Evolutionary conservation across 2,329 filamentous ascomycete species (phyloP).

Genomic region (Trichoderma guizhouense): DNA sequence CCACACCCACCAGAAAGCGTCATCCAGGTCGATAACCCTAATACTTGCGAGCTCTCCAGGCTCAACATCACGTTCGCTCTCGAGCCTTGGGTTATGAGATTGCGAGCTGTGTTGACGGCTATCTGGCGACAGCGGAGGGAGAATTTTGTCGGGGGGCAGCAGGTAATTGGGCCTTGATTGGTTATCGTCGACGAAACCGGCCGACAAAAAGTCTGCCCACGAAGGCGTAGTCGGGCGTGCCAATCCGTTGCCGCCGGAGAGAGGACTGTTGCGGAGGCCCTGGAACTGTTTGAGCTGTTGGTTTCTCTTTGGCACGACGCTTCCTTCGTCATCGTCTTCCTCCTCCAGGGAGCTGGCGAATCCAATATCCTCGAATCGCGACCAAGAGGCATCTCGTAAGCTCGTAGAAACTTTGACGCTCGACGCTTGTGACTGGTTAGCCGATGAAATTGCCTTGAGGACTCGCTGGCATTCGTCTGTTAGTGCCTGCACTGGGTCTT

Average conservation of each 20-base stretch:
- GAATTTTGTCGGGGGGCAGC: conserved; percentile 84
- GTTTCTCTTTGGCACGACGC: conserved; percentile 38
- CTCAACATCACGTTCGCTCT: conserved; percentile 67
- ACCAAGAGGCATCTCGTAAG: conserved; percentile 87
- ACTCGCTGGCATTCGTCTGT: conserved; percentile 94
- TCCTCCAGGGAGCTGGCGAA: conserved; percentile 76
- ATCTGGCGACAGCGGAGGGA: conserved; percentile 72
- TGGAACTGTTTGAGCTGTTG: conserved; percentile 26
- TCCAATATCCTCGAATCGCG: conserved; percentile 90
- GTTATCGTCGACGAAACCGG: conserved; percentile 81
- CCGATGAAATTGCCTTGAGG: conserved; percentile 79
- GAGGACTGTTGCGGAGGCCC: conserved; percentile 62
- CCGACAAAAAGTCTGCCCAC: conserved; percentile 96
- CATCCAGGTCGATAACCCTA: conserved; percentile 78
- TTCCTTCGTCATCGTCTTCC: conserved; percentile 62
- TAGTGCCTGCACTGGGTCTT: conserved; percentile 81
- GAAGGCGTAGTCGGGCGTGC: conserved; percentile 91
- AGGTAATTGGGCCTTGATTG: conserved; percentile 65
- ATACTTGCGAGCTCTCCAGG: conserved; percentile 95
- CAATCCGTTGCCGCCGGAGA: conserved; percentile 60
- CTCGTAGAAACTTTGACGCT: conserved; percentile 69
- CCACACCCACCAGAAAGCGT: conserved; percentile 99
- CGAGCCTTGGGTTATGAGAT: conserved; percentile 72
- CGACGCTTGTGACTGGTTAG: conserved; percentile 79
- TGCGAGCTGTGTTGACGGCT: conserved; percentile 78